A percentile compares a stretch with the other conserved stretches of the same genome.
These are phyloP conservation scores for Porphyrellus cyaneotinctus DNA, from an alignment of 768 basidiomycete species.

Conservation along the genomic window DNA sequence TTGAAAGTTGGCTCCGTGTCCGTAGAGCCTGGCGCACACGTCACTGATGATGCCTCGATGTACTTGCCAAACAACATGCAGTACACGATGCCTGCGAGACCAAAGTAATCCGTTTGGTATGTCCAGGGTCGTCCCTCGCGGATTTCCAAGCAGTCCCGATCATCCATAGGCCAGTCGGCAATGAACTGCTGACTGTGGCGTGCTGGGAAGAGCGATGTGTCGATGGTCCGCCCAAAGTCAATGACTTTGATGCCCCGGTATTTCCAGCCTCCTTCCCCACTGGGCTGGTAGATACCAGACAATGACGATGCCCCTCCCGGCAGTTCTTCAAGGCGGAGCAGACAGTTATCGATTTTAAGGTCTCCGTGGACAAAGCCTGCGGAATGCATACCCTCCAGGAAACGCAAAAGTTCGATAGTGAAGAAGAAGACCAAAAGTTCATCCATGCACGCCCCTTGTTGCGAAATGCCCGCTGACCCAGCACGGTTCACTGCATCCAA, in stretches of 20 bases:
- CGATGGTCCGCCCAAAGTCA: slow-evolving; percentile 96
- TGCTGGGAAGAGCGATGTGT: slow-evolving; percentile 73
- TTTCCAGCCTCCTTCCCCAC: slow-evolving; percentile 81
- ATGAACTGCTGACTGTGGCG: slow-evolving; percentile 66
- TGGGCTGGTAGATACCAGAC: slow-evolving; percentile 70
- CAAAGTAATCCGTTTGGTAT: slow-evolving; percentile 94
- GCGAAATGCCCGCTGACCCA: slow-evolving; percentile 65
- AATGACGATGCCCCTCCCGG: slow-evolving; percentile 67
- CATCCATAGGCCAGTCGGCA: slow-evolving; percentile 86
- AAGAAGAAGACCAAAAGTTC: slow-evolving; percentile 96
- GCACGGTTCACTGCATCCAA: slow-evolving; percentile 91
- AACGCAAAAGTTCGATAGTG: slow-evolving; percentile 79
- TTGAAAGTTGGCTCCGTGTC: slow-evolving; percentile 44
- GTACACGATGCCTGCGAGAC: slow-evolving; percentile 90
- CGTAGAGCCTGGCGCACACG: slow-evolving; percentile 30
- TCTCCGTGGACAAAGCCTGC: slow-evolving; percentile 94
- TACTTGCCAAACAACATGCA: slow-evolving; percentile 98
- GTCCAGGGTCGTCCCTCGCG: slow-evolving; percentile 84
- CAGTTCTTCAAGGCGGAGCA: slow-evolving; percentile 85
- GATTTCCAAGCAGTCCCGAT: slow-evolving; percentile 89
- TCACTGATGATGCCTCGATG: slow-evolving; percentile 69
- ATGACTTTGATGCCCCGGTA: slow-evolving; percentile 88
- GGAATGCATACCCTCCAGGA: slow-evolving; percentile 77
- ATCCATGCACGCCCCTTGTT: slow-evolving; percentile 79
- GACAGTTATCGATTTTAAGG: slow-evolving; percentile 98